Evolutionary conservation across 305 asterid species (phyloP).

Genomic region (Solanum aculeatissimum): DNA sequence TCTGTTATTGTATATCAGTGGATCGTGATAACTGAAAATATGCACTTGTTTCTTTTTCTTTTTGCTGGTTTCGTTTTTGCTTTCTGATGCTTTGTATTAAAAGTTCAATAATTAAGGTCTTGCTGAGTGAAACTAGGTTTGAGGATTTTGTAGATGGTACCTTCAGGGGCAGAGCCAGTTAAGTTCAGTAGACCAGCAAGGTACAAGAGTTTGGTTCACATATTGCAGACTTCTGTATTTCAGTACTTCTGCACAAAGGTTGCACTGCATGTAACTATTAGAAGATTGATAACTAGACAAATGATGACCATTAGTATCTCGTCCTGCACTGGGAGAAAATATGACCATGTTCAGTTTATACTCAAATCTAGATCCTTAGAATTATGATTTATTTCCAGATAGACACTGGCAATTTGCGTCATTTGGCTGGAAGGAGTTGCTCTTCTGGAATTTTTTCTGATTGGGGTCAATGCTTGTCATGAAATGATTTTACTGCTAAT

Average conservation of each 20-base stretch:
- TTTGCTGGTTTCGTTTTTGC: background rate
- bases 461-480: background rate
- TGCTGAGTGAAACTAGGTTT: background rate
- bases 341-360: background rate
- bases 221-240: background rate
- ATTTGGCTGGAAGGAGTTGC: background rate
- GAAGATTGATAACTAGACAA: background rate
- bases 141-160: background rate
- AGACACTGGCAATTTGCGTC: background rate
- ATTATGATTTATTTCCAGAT: background rate
- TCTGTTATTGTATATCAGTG: background rate
- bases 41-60: background rate
- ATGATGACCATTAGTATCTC: background rate
- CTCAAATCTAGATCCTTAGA: background rate
- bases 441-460: background rate
- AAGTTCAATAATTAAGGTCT: background rate
- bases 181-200: background rate
- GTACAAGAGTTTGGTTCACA: background rate
- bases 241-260: background rate
- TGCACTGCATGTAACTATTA: background rate
- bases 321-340: background rate
- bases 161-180: background rate
- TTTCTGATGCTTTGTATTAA: background rate
- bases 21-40: background rate
- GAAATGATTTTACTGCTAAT: background rate